Base-by-base conservation (phyloP, 805 yeast species). In the Barnettozyma pratensis region DNA sequence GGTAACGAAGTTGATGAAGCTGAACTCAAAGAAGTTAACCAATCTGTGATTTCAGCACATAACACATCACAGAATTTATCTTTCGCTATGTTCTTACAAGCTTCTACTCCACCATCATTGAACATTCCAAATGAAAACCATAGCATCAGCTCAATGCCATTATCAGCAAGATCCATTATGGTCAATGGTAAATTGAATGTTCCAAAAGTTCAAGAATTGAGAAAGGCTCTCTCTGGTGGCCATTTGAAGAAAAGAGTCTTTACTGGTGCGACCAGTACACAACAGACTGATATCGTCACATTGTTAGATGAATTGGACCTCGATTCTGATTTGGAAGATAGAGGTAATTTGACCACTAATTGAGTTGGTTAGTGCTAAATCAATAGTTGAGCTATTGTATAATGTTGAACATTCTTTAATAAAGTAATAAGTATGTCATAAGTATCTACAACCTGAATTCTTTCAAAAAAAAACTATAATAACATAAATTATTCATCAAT, bases 131-230 rank as follows among this genome's bases (percentile, higher is more conserved):
- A 45, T 26, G 65, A 61, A 8, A 48, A 41, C 28, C 42, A 51
- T 40, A 58, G 62, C 36, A 58, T 61, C 36, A 58, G 48, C 36
- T 60, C 64, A 3, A 58, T 54, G n/a, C 65, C 64, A 37, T 32
- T 56, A 7, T 59, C 63, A 10, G 61, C 61, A 1, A 58, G 64
- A 54, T 57, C 64, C 0, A 27, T 57, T 14, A 14, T 61, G 38
- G 47, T 53, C 45, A 47, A 47, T 40, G 56, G 57, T 7, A 60
- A 51, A 26, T 39, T 58, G 19, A 50, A 54, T 25, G 54, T 51
- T 7, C 65, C 65, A 39, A 60, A 54, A 37, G 62, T 61, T 7
- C 53, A 55, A 34, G 61, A 61, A 34, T 46, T 61, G 29, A 52
- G 64, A 31, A 53, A 57, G 37, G 63, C 58, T 7, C 53, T 61